phyloP scores from a whole-genome alignment of 139 green algal genomes.

The Coelastrella sp. region DNA sequence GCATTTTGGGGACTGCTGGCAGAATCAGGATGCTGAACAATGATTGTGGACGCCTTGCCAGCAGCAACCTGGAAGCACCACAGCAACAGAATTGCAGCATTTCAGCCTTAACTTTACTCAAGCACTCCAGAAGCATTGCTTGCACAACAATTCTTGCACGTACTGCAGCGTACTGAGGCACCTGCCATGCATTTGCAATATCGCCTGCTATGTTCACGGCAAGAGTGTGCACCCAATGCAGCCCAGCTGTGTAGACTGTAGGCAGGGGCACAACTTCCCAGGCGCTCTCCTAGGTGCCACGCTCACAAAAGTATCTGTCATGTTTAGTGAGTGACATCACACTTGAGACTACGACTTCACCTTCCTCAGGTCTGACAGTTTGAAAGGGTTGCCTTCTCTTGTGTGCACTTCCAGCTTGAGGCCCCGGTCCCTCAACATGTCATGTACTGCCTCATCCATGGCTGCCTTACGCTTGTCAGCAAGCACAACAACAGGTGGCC shows the following conservation, averaged over 20 bases:
- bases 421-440: conserved; percentile 45
- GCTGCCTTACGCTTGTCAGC: conserved; percentile 43
- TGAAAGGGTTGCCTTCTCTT: conserved; percentile 64
- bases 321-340: not conserved
- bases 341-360: not conserved
- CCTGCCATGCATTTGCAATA: too few relatives aligned
- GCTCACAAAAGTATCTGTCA: too few relatives aligned
- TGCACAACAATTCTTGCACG: too few relatives aligned
- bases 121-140: too few relatives aligned
- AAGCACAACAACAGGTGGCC: conserved; percentile 41
- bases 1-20: conserved; percentile 3
- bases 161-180: too few relatives aligned
- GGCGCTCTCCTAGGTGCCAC: too few relatives aligned
- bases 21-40: conserved; percentile 46
- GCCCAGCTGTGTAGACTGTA: too few relatives aligned
- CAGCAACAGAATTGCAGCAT: too few relatives aligned
- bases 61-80: conserved; percentile 40
- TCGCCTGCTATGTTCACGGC: too few relatives aligned
- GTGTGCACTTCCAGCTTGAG: conserved; percentile 56
- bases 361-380: conserved; percentile 48
- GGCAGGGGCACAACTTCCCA: too few relatives aligned
- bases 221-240: too few relatives aligned
- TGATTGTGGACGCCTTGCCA: conserved; percentile 13
- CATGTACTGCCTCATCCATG: conserved; percentile 40
- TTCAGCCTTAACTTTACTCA: too few relatives aligned